phyloP scores from a whole-genome alignment of 75 land plant species.

The Pseudotsuga menziesii region DNA sequence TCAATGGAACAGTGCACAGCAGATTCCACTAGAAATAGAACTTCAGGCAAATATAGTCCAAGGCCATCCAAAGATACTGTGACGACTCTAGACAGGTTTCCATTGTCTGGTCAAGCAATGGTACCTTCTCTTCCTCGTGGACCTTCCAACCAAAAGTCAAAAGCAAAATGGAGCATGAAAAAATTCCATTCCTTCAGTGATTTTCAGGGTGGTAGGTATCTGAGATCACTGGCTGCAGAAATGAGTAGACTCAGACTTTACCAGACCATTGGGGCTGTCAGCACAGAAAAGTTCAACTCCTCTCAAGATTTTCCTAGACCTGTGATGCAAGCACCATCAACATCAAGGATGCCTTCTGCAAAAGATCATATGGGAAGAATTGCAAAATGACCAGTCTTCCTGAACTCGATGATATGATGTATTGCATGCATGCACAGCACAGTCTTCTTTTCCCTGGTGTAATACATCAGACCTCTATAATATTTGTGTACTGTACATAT shows the following conservation, averaged over 20 bases:
- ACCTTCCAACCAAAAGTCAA: neutral
- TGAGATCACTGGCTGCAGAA: constrained; percentile 36
- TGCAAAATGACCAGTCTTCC: too few species aligned
- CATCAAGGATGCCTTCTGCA: too few species aligned
- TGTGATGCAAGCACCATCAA: too few species aligned
- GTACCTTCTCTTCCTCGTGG: constrained; percentile 4
- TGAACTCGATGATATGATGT: too few species aligned
- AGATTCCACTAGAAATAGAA: constrained; percentile 2
- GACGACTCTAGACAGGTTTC: neutral
- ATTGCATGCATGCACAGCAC: too few species aligned
- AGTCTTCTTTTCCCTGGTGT: too few species aligned
- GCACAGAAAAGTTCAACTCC: constrained; percentile 7
- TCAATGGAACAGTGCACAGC: constrained; percentile 2
- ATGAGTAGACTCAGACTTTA: constrained; percentile 39
- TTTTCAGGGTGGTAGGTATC: constrained; percentile 36
- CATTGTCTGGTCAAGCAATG: neutral
- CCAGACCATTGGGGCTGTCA: constrained; percentile 54
- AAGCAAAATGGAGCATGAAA: constrained; percentile 11
- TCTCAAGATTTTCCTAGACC: too few species aligned
- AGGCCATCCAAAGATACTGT: neutral
- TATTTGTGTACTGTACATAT: too few species aligned
- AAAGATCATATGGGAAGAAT: too few species aligned
- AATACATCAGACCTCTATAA: too few species aligned
- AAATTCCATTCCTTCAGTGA: constrained; percentile 42
- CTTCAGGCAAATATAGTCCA: constrained; percentile 1